Percentiles rank a stretch among this genome's conserved stretches.
Conservation (phyloP, 1,139 yeast species). For the Magnusiomyces suaveolens region DNA sequence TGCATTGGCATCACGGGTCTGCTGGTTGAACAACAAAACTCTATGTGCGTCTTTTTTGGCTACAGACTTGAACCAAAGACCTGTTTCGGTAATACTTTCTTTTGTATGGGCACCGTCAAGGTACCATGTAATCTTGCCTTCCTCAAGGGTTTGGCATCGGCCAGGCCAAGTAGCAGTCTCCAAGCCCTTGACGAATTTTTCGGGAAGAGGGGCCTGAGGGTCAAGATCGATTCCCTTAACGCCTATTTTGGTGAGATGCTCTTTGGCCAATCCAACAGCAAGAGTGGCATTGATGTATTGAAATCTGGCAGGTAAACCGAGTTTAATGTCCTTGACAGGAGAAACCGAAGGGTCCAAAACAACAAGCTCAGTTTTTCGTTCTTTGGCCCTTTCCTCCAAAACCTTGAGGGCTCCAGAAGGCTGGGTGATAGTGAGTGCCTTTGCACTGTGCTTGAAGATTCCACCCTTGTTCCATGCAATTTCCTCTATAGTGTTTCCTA, state of each 20-base stretch:
- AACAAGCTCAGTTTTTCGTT: constrained; percentile 41
- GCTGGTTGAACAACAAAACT: constrained; percentile 81
- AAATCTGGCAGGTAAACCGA: constrained; percentile 84
- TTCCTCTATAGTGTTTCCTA: constrained; percentile 79
- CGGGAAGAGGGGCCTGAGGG: constrained; percentile 41
- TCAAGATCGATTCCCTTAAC: constrained; percentile 23
- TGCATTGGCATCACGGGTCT: constrained; percentile 72
- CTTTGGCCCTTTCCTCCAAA: constrained; percentile 56
- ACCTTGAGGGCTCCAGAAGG: constrained; percentile 39
- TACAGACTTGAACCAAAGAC: constrained; percentile 61
- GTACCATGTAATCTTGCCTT: constrained; percentile 54
- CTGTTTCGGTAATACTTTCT: constrained; percentile 74
- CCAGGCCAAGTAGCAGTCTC: constrained; percentile 82
- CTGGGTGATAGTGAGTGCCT: constrained; percentile 61
- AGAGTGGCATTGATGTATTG: constrained; percentile 81
- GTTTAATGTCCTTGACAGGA: constrained; percentile 31
- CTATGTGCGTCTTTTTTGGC: constrained; percentile 22
- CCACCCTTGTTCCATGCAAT: constrained; percentile 98
- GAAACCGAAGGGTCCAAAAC: constrained; percentile 38
- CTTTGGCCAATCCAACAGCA: constrained; percentile 64
- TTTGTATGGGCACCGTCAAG: constrained; percentile 94
- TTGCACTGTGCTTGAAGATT: constrained; percentile 60
- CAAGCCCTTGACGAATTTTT: constrained; percentile 53
- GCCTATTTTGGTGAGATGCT: constrained; percentile 49
- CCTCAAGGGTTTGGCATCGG: constrained; percentile 68